These are phyloP conservation scores for Elasticomyces elasticus DNA, from an alignment of 495 filamentous ascomycete species.

Conservation along the genomic window DNA sequence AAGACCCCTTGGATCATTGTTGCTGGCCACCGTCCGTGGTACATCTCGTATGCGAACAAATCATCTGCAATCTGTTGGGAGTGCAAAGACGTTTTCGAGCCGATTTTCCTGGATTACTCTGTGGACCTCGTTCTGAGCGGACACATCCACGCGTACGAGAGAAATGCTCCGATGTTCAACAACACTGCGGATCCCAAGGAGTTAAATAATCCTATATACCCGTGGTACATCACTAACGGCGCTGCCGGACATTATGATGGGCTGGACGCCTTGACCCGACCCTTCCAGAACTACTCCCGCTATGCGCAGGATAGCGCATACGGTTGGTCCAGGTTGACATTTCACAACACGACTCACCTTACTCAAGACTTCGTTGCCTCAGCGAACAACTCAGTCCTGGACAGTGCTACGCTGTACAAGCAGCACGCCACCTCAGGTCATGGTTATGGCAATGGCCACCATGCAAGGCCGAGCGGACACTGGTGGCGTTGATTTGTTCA, in stretches of 20 bases:
- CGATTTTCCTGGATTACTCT: conserved; percentile 47
- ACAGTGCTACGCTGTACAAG: conserved; percentile 15
- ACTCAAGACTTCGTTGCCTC: conserved; percentile 12
- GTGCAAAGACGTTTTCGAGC: conserved; percentile 51
- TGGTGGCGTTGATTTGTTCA: too few species aligned
- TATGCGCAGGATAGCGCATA: conserved; percentile 3
- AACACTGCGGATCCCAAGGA: conserved; percentile 10
- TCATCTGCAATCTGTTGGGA: conserved; percentile 36
- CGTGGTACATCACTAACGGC: conserved; percentile 22
- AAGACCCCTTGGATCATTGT: conserved; percentile 50
- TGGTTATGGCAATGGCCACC: conserved; percentile 2
- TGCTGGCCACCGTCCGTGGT: conserved; percentile 54
- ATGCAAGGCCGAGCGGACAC: not conserved
- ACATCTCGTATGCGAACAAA: conserved; percentile 32
- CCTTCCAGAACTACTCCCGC: conserved; percentile 3
- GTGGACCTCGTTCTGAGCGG: conserved; percentile 54
- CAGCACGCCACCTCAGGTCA: not conserved
- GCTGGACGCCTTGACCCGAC: conserved; percentile 2
- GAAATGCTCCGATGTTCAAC: conserved; percentile 32
- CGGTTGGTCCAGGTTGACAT: conserved; percentile 10
- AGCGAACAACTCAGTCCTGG: not conserved
- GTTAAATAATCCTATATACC: conserved; percentile 16
- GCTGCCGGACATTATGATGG: conserved; percentile 20
- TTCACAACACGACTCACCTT: conserved; percentile 12
- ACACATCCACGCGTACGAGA: conserved; percentile 51